phyloP scores from a whole-genome alignment of 371 early-diverging fungal species.

The Coemansia sp. region DNA sequence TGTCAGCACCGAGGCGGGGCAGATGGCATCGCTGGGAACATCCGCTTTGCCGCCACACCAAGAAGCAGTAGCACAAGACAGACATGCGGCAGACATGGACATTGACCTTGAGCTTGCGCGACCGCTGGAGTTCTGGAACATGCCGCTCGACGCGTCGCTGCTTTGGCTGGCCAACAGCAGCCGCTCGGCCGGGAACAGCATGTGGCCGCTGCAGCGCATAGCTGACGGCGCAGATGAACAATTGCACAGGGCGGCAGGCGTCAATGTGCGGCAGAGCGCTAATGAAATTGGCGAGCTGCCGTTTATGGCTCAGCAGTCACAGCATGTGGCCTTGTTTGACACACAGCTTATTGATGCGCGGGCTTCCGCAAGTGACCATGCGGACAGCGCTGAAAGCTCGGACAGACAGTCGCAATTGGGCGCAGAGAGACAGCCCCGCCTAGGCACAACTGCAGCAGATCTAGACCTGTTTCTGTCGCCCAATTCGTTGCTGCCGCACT shows the following conservation, averaged over 20 bases:
- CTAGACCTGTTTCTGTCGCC: conserved; percentile 33
- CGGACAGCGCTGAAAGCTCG: background rate
- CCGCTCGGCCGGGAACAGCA: conserved; percentile 1
- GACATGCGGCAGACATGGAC: background rate
- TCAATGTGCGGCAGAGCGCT: background rate
- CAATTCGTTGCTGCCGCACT: conserved; percentile 37
- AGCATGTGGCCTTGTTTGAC: conserved; percentile 17
- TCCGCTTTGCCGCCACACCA: conserved; percentile 7
- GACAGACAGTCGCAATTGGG: too few relatives aligned
- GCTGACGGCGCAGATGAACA: background rate
- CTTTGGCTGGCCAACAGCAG: conserved; percentile 12
- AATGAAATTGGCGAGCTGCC: conserved; percentile 14
- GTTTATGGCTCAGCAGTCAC: conserved; percentile 17
- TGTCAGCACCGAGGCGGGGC: conserved; percentile 8
- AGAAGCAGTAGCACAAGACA: background rate
- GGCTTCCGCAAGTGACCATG: conserved; percentile 15
- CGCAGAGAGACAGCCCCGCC: too few relatives aligned
- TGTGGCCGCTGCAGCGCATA: conserved; percentile 4
- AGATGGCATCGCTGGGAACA: background rate
- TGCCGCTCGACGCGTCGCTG: conserved; percentile 18
- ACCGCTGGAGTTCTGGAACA: conserved; percentile 41
- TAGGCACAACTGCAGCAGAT: background rate
- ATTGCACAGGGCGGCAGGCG: background rate
- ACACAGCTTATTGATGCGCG: conserved; percentile 47
- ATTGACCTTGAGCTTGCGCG: conserved; percentile 34